These are phyloP conservation scores for Pseudonitzschia pungens DNA, from an alignment of 108 stramenopile genomes.

Conservation along the genomic window DNA sequence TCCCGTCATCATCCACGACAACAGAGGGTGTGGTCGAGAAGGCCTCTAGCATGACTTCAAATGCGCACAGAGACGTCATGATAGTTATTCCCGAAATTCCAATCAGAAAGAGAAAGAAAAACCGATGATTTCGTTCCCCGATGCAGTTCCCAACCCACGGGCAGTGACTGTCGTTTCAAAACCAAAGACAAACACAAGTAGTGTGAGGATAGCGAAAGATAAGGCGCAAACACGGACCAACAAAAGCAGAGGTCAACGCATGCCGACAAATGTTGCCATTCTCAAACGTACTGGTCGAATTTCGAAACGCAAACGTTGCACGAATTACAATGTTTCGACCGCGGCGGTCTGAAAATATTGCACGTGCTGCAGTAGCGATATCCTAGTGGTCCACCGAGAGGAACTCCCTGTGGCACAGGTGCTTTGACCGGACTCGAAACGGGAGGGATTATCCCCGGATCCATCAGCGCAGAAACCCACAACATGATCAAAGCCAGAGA, in stretches of 20 bases:
- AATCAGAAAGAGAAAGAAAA: conserved; percentile 81
- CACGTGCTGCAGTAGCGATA: conserved; percentile 88
- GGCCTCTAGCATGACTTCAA: conserved; percentile 47
- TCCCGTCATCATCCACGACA: conserved; percentile 5
- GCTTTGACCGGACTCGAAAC: conserved; percentile 68
- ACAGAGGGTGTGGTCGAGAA: conserved; percentile 25
- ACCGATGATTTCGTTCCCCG: conserved; percentile 88
- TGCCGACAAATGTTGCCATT: not conserved
- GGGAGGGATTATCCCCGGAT: conserved; percentile 84
- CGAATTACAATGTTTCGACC: conserved; percentile 92
- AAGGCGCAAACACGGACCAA: not conserved
- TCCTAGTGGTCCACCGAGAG: conserved; percentile 73
- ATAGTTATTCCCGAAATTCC: conserved; percentile 53
- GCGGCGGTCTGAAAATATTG: conserved; percentile 85
- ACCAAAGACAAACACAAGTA: not conserved
- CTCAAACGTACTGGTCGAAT: conserved; percentile 87
- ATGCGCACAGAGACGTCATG: conserved; percentile 46
- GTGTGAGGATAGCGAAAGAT: not conserved
- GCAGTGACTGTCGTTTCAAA: conserved; percentile 58
- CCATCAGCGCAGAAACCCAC: conserved; percentile 74
- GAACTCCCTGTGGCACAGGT: conserved; percentile 50
- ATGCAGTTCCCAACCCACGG: conserved; percentile 97
- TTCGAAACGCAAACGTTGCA: conserved; percentile 92
- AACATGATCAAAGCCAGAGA: conserved; percentile 47
- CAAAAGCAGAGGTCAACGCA: not conserved